phyloP scores from a whole-genome alignment of 257 asterid species.

The Solanum pennellii region DNA sequence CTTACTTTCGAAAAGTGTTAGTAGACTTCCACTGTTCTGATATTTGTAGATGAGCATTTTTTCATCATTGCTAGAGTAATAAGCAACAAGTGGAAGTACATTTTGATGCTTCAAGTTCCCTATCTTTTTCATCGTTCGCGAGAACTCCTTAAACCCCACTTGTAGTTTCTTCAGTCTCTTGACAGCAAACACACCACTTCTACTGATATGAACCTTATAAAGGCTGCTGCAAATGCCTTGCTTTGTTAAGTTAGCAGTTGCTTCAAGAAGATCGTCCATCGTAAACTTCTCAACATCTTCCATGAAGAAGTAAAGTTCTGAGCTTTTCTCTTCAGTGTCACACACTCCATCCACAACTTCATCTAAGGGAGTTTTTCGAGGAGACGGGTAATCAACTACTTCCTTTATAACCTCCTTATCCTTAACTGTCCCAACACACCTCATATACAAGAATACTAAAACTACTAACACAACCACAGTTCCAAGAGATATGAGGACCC shows the following conservation, averaged over 20 bases:
- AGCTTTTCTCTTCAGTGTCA: neutral
- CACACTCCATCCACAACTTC: neutral
- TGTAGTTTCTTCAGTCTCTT: constrained; percentile 28
- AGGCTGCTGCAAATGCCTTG: constrained; percentile 30
- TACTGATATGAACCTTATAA: constrained; percentile 18
- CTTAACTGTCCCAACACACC: neutral
- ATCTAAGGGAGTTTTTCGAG: constrained; percentile 5
- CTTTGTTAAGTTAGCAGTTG: constrained; percentile 19
- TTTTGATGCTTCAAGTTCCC: constrained; percentile 37
- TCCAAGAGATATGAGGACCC: constrained; percentile 6
- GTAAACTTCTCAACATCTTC: constrained; percentile 22
- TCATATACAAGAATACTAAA: neutral
- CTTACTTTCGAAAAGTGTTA: constrained; percentile 22
- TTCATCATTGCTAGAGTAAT: constrained; percentile 19
- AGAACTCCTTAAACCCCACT: constrained; percentile 22
- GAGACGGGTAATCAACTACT: neutral
- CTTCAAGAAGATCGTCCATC: constrained; percentile 32
- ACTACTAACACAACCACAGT: neutral
- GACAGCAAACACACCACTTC: constrained; percentile 19
- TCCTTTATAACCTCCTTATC: neutral
- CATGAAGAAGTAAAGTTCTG: constrained; percentile 41
- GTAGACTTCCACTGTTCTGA: constrained; percentile 33
- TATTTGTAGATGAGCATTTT: constrained; percentile 31
- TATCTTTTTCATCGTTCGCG: constrained; percentile 20
- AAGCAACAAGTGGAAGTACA: constrained; percentile 31